Base-by-base conservation (phyloP, 1,284 basidiomycete species). In the Ustilago esculenta region DNA sequence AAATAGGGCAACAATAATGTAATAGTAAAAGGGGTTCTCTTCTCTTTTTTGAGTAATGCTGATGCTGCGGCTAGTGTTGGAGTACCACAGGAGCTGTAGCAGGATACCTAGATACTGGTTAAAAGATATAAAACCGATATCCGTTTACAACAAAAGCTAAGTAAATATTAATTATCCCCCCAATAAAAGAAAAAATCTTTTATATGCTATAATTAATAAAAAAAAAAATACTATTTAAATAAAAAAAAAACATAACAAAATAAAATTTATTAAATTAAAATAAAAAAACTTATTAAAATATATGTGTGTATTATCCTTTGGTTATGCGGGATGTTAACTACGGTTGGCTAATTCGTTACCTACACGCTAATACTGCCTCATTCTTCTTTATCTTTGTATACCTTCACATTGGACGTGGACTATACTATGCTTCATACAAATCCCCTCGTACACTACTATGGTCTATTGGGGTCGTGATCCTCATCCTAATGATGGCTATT, bases 301-400 rank as follows among this genome's bases (percentile, higher is more conserved):
- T 12, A 20, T 23, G 33, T 35, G 33, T 35, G 33, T 35, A 35
- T 37, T 21, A 37, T 21, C n/a, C n/a, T 37, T 17, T 37, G 78
- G 10, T 46, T 37, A 46, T 55, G 43, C 34, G 51, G 36, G 51
- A 54, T 39, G 41, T 54, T 24, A 54, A 54, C 6, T 81, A 77
- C 61, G 77, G 77, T 46, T 82, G 81, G 72, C 63, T 81, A 49
- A 69, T 81, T 27, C 75, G 81, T 69, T 82, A 82, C 60, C 59
- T 81, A 32, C 81, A 82, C 61, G 81, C 81, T 63, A 82, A 82
- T 68, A 72, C 71, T 56, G 81, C 81, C 36, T 80, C 78, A 58
- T 82, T 82, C 69, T 82, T 80, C 70, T 82, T 82, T 66, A 81
- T 81, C 61, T 81, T 81, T 34, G 49, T 52, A n/a, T 82, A 82